Evolutionary conservation across 805 yeast genomes (phyloP).

Genomic region (Ogataea neopini): DNA sequence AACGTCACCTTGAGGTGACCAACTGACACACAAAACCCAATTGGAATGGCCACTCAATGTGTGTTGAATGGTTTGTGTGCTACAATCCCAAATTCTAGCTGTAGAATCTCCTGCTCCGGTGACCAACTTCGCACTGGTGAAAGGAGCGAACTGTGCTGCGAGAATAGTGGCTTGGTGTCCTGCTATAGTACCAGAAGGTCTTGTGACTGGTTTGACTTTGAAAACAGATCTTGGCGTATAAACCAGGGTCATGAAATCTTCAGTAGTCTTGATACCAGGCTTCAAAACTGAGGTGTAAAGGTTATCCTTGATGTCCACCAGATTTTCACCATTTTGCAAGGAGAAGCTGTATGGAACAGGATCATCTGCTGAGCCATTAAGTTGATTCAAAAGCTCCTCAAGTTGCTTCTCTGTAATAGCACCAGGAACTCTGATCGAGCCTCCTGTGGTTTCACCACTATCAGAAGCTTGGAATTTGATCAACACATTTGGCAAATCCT

Average conservation of each 20-base stretch:
- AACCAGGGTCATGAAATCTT: slow-evolving; percentile 86
- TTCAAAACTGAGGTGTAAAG: slow-evolving; percentile 78
- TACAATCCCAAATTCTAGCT: slow-evolving; percentile 95
- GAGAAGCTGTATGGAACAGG: slow-evolving; percentile 91
- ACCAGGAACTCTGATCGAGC: slow-evolving; percentile 89
- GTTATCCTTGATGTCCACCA: slow-evolving; percentile 76
- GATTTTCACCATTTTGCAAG: slow-evolving; percentile 50
- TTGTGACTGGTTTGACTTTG: slow-evolving; percentile 86
- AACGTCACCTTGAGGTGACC: slow-evolving; percentile 89
- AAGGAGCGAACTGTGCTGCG: slow-evolving; percentile 92
- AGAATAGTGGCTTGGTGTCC: slow-evolving; percentile 95
- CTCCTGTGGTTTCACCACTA: slow-evolving; percentile 83
- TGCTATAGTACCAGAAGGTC: slow-evolving; percentile 88
- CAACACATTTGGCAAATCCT: slow-evolving; percentile 81
- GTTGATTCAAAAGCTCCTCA: slow-evolving; percentile 81
- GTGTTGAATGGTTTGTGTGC: slow-evolving; percentile 85
- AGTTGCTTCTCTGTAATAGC: slow-evolving; percentile 80
- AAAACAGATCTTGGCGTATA: slow-evolving; percentile 95
- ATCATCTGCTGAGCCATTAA: slow-evolving; percentile 70
- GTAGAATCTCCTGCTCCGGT: slow-evolving; percentile 97
- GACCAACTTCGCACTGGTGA: slow-evolving; percentile 79
- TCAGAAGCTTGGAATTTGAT: slow-evolving; percentile 91
- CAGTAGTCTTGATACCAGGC: slow-evolving; percentile 86
- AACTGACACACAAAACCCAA: slow-evolving; percentile 91
- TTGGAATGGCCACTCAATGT: slow-evolving; percentile 83